phyloP scores from a whole-genome alignment of 2,329 filamentous ascomycete genomes.

The Fusarium brachygibbosum region DNA sequence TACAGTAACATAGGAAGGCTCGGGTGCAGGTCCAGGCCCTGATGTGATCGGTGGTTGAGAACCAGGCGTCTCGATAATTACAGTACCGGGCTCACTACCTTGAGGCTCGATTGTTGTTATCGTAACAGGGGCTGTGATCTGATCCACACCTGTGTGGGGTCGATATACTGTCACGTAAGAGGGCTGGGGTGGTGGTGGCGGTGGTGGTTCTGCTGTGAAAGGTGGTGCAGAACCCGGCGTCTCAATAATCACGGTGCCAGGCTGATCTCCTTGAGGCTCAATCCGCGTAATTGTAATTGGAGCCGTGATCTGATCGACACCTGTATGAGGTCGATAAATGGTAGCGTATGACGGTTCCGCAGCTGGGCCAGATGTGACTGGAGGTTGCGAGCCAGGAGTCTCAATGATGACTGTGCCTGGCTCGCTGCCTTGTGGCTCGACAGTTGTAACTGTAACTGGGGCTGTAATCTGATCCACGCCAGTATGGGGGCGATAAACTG shows the following conservation, averaged over 20 bases:
- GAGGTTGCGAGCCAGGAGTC: conserved; percentile 9
- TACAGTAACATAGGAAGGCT: conserved; percentile 16
- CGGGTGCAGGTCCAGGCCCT: background rate
- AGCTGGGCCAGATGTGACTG: background rate
- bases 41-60: conserved; percentile 4
- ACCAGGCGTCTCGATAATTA: conserved; percentile 25
- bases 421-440: background rate
- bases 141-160: conserved; percentile 7
- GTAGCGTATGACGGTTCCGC: background rate
- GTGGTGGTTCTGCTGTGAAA: background rate
- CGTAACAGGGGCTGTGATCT: conserved; percentile 9
- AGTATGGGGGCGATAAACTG: conserved; percentile 8
- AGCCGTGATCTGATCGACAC: no score
- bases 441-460: conserved; percentile 2
- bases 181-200: background rate
- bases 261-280: conserved; percentile 9
- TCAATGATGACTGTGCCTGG: conserved; percentile 28
- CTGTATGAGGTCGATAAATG: no score
- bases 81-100: conserved; percentile 20
- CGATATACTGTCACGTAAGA: conserved; percentile 17
- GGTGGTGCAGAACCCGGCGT: background rate
- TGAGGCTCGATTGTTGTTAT: conserved; percentile 14
- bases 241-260: conserved; percentile 27
- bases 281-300: background rate
- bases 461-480: conserved; percentile 2